Evolutionary conservation across 805 yeast species (phyloP), one percentile per base, ranked within the genome.

Genomic region (Danielozyma ontarioensis): DNA sequence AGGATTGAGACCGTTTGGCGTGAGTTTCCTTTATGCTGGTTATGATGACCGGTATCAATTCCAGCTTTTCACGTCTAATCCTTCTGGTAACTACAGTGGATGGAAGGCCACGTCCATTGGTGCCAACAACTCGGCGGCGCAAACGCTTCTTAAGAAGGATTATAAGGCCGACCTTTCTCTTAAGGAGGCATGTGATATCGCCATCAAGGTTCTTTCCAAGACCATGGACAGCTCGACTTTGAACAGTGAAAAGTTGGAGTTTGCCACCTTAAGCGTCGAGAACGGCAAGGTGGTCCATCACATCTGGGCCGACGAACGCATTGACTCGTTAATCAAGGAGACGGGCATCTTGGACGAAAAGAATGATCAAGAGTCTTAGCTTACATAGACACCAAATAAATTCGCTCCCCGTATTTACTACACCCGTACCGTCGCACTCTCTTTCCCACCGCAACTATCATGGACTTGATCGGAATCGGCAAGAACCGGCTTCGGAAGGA

Each of bases 101-200:
- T 93, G 99, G 99, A 88, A 85, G 62, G 98, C 98, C 28, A 90
- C 96, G 22, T 75, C 87, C 48, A 89, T 93, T 39, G 99, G 99
- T 27, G 96, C 97, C 32, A 93, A 93, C 65, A 88, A 87, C 43
- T 77, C 95, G 5, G 89, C 96, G 28, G 97, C 97, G 1, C 98
- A 93, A 66, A 90, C 98, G 1, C 66, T 93, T 43, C 72, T 93
- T 54, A 93, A 93, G 63, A 95, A 89, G 65, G 98, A 93, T 50
- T 93, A 85, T 68, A 87, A 83, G 55, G 90, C 85, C 48, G 93
- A 83, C 36, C 60, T 86, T 47, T 58, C 72, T 15, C 60, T 85
- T 42, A 70, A 74, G 29, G 94, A 81, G 33, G 97, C 96, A 4
- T 74, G 85, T 38, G 85, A 81, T 45, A 70, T 93, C 55, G 97